Evolutionary conservation across 139 green algal genomes (phyloP), one percentile per base, ranked within the genome.

Genomic region (Haematococcus sp.): DNA sequence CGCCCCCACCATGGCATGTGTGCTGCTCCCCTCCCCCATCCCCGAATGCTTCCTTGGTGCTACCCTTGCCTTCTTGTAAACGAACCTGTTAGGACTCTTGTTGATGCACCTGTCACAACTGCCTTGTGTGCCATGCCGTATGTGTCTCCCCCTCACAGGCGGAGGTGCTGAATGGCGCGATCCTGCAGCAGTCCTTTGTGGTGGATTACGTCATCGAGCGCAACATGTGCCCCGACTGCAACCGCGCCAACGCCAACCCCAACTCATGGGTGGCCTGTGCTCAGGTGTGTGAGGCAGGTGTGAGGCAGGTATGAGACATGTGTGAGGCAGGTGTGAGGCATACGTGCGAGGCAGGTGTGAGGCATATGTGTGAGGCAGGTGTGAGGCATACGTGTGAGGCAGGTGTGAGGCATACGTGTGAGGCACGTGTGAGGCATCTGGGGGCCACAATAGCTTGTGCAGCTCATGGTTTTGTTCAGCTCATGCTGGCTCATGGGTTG

Each of bases 181-280:
- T 99, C 76, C 83, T 99, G 86, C 95, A 99, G 87, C 93, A 98
- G 77, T 88, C 86, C 23, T 98, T 97, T 78, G 90, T 98, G 49
- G 89, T 97, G 60, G 94, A 99, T 70, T 98, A 91, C 73, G 81
- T 95, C 32, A 87, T 98, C 55, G 92, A 98, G 82, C 88, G 92
- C 71, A 90, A 98, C 84, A 98, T 98, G 95, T 99, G 96, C 84
- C 77, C 90, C 63, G 85, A 92, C 66, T 99, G 96, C 87, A 92
- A 91, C 34, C 73, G 91, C 19, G 63, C 77, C 19, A 92, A 91
- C 61, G 92, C 94, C 52, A 99, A 99, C 85, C 89, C 90, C 34
- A 95, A 98, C 84, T 84, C 86, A n/a, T 98, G 95, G 94, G 89
- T 87, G 44, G 94, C 93, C 2, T 93, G 84, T 68, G 94, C 95